These are phyloP conservation scores for Colletotrichum abscissum DNA, from an alignment of 2,329 filamentous ascomycete genomes.

Conservation along the genomic window DNA sequence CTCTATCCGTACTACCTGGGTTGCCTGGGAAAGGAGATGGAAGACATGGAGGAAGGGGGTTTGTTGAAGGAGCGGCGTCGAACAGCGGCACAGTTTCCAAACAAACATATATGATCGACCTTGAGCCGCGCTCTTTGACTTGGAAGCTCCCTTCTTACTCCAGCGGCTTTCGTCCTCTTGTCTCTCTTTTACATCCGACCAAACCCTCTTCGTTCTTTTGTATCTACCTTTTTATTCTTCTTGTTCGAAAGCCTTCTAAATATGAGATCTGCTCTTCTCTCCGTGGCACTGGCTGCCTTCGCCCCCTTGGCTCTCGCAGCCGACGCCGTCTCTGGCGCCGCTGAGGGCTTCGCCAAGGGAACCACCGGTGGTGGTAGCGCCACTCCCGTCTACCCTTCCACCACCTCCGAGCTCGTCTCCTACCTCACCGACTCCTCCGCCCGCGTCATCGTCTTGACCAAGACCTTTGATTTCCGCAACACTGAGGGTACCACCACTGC, in stretches of 20 bases:
- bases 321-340: conserved; percentile 47
- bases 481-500: conserved; percentile 3
- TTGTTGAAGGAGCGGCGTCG: background rate
- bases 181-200: conserved; percentile 27
- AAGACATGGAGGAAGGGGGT: background rate
- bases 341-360: conserved; percentile 53
- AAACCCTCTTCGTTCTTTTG: conserved; percentile 19
- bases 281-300: conserved; percentile 33
- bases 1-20: background rate
- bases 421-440: conserved; percentile 66
- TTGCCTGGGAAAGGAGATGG: background rate
- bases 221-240: background rate
- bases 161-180: conserved; percentile 17
- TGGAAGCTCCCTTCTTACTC: conserved; percentile 12
- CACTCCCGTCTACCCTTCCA: conserved; percentile 63
- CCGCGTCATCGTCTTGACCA: conserved; percentile 68
- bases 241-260: background rate
- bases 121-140: background rate
- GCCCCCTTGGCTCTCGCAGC: conserved; percentile 30
- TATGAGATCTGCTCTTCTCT: conserved; percentile 28
- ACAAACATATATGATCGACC: conserved; percentile 23
- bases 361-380: conserved; percentile 68
- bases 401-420: conserved; percentile 65
- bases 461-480: conserved; percentile 63
- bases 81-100: background rate